These are phyloP conservation scores for Boletus patriciae DNA, from an alignment of 768 basidiomycete genomes.

Conservation along the genomic window DNA sequence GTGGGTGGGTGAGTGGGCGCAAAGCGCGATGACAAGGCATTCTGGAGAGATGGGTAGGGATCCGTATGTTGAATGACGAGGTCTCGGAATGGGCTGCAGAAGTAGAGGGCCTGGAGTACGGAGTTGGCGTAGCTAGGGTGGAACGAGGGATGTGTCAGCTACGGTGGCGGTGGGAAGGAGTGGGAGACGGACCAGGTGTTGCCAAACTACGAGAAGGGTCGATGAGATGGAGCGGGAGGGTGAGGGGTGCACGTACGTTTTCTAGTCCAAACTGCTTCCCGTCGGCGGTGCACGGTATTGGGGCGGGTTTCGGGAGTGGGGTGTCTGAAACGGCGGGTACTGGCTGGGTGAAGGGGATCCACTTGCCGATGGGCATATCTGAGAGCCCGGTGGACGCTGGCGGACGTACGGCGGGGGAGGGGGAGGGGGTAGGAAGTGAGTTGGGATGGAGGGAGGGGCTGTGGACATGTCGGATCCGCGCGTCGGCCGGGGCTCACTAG, in stretches of 20 bases:
- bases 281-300: constrained; percentile 56
- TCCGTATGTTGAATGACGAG: constrained; percentile 75
- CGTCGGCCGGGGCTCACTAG: too few species aligned
- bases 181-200: constrained; percentile 78
- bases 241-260: constrained; percentile 66
- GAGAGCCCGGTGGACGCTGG: not conserved
- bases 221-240: constrained; percentile 9
- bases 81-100: constrained; percentile 90
- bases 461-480: not conserved
- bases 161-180: constrained; percentile 1
- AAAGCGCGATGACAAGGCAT: constrained; percentile 30
- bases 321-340: constrained; percentile 24
- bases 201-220: constrained; percentile 65
- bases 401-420: not conserved
- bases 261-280: constrained; percentile 94
- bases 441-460: not conserved
- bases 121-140: constrained; percentile 88
- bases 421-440: not conserved
- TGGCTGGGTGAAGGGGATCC: constrained; percentile 37
- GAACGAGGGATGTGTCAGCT: constrained; percentile 21
- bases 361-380: constrained; percentile 40
- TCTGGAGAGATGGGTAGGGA: constrained; percentile 41
- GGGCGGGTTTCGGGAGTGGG: constrained; percentile 31
- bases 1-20: constrained; percentile 22
- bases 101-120: constrained; percentile 96